Evolutionary conservation across 225 moss, liverwort and hornwort genomes (phyloP).

Genomic region (Pseudoscleropodium purum): DNA sequence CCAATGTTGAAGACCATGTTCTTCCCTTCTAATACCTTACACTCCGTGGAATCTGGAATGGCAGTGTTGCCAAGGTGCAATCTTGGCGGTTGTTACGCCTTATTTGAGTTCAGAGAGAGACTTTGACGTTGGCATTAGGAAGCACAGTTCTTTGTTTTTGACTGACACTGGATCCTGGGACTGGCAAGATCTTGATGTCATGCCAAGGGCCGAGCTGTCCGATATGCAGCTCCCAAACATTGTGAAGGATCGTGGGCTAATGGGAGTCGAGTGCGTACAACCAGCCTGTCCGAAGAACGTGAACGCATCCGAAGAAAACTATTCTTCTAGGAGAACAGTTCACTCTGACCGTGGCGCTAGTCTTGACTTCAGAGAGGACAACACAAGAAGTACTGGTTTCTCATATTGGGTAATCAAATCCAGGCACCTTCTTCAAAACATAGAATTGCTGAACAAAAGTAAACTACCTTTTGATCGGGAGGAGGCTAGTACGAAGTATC

Average conservation of each 20-base stretch:
- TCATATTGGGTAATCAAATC: constrained; percentile 26
- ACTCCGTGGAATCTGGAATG: not conserved
- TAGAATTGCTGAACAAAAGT: constrained; percentile 27
- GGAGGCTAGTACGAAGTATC: not conserved
- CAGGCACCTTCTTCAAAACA: constrained; percentile 22
- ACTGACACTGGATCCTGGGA: not conserved
- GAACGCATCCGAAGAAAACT: not conserved
- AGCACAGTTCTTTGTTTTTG: not conserved
- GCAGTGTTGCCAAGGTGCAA: not conserved
- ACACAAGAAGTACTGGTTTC: not conserved
- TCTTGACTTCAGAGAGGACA: not conserved
- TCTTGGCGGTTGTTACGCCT: not conserved
- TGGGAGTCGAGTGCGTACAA: constrained; percentile 12
- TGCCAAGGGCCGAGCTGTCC: constrained; percentile 14
- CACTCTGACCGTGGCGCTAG: not conserved
- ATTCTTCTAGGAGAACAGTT: constrained; percentile 1
- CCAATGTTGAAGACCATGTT: not conserved
- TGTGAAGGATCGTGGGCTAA: constrained; percentile 38
- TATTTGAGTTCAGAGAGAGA: not conserved
- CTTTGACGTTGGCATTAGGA: not conserved
- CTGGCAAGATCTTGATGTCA: constrained; percentile 23
- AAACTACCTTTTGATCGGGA: not conserved
- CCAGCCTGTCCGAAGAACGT: constrained; percentile 2
- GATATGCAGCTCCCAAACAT: constrained; percentile 26
- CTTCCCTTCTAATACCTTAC: not conserved